A percentile compares a stretch with the other conserved stretches of the same genome.
phyloP scores from a whole-genome alignment of 2,329 filamentous ascomycete genomes.

The Bipolaris zeicola region DNA sequence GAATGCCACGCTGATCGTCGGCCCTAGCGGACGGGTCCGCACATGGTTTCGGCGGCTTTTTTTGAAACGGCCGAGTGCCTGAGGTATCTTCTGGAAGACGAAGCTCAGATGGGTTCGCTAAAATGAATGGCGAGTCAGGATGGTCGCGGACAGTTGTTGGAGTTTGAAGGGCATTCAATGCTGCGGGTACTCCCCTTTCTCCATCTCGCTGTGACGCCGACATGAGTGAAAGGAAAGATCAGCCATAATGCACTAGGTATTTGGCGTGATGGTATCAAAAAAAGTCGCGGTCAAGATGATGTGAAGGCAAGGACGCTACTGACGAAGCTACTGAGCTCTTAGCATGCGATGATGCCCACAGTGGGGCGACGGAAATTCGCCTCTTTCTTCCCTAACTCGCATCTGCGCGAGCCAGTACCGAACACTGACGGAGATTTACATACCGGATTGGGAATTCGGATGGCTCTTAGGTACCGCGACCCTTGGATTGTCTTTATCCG shows the following conservation, averaged over 20 bases:
- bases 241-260: not conserved
- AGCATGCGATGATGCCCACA: slow-evolving; percentile 24
- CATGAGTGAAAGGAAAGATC: not conserved
- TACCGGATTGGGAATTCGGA: slow-evolving; percentile 2
- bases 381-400: slow-evolving; percentile 5
- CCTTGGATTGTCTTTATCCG: not conserved
- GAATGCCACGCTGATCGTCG: slow-evolving; percentile 19
- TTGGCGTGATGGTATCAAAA: not conserved
- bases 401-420: slow-evolving; percentile 10
- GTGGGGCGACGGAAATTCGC: slow-evolving; percentile 3
- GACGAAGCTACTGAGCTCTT: slow-evolving; percentile 11
- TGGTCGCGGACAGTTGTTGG: not conserved
- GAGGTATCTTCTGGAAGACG: slow-evolving; percentile 22
- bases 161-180: no score
- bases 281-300: slow-evolving; percentile 11
- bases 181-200: not conserved
- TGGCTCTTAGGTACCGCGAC: not conserved
- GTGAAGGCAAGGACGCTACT: slow-evolving; percentile 10
- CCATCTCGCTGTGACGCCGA: not conserved
- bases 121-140: slow-evolving; percentile 14
- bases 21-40: slow-evolving; percentile 18
- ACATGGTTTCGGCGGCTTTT: slow-evolving; percentile 20
- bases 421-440: slow-evolving; percentile 6
- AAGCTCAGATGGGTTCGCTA: slow-evolving; percentile 5
- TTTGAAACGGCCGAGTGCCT: slow-evolving; percentile 21